Base-by-base conservation (phyloP, 257 asterid species). In the Rhazya stricta region DNA sequence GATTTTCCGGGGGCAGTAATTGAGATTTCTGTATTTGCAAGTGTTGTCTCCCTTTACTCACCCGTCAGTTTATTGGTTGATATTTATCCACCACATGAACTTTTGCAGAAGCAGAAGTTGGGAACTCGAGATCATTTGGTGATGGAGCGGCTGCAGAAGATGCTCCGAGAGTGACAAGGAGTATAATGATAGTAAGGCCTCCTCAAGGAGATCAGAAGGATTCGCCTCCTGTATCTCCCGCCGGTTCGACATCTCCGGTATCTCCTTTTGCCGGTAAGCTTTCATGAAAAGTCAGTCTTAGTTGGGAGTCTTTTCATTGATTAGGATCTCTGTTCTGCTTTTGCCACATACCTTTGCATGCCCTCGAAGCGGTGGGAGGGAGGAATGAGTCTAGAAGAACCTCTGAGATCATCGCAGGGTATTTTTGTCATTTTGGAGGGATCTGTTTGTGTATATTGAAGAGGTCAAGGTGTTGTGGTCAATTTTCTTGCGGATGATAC, bases 211-310 rank as follows among this genome's bases (percentile, higher is more conserved):
- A 68, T 77, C 82, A 25, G 56, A 91, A 79, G 62, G 99, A 90
- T 76, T 92, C 97, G 75, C 97, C 97, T 60, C 98, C 98, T 66
- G 88, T 81, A 41, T 93, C 97, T 2, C 96, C 96, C 0, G 93
- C 96, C 85, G 89, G 84, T 29, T 79, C 95, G 46, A 89, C 99
- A 0, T 90, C 97, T 50, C 99, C 99, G 86, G 90, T 88, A 63
- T 94, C 99, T 72, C 97, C 99, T 73, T 94, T 92, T 63, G 82
- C 91, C 78, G 98, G 98, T 94, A 83, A 86, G 87, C 77, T 80
- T 46, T 56, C 67, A 9, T 25, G 6, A 37, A 66, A 19, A 29
- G 12, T 79, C 9, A 19, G 42, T 2, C 45, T 71, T 18, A 0
- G 45, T 18, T 21, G 48, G 48, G 46, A 19, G 29, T 65, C 69